Evolutionary conservation across 2,329 filamentous ascomycete genomes (phyloP).

Genomic region (Penicillium sp.): DNA sequence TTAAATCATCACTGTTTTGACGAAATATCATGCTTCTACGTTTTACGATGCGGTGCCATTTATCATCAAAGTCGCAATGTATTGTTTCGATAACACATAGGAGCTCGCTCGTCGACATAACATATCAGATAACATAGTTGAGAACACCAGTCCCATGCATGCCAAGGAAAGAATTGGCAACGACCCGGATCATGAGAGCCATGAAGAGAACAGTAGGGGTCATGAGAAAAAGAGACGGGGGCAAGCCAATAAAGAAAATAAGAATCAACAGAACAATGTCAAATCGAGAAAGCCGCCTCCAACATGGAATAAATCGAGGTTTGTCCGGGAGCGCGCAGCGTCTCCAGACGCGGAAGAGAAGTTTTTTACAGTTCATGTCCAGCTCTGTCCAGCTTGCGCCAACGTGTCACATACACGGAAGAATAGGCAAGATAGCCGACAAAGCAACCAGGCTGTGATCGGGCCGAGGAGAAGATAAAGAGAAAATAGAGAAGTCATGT

Average conservation of each 20-base stretch:
- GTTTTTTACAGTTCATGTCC: constrained; percentile 23
- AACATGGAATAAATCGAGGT: constrained; percentile 12
- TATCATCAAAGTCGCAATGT: constrained; percentile 18
- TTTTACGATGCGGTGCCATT: background rate
- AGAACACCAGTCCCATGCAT: constrained; percentile 43
- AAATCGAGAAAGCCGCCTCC: constrained; percentile 28
- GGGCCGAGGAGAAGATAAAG: constrained; percentile 19
- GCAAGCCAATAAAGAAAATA: constrained; percentile 1
- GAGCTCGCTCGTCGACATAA: constrained; percentile 30
- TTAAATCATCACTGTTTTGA: background rate
- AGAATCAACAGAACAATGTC: constrained; percentile 2
- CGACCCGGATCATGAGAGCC: constrained; percentile 33
- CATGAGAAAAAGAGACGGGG: constrained; percentile 17
- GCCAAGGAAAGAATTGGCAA: constrained; percentile 30
- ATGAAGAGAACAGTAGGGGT: constrained; percentile 25
- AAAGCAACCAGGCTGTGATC: constrained; percentile 39
- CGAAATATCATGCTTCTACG: background rate
- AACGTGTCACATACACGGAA: constrained; percentile 24
- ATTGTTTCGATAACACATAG: constrained; percentile 23
- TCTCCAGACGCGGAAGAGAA: constrained; percentile 15
- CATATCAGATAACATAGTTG: constrained; percentile 27
- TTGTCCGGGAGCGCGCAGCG: constrained; percentile 21
- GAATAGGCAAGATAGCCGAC: constrained; percentile 25
- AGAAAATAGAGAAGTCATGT: constrained; percentile 3
- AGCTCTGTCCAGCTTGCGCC: constrained; percentile 25